Percentiles rank a stretch among this genome's conserved stretches.
These are phyloP conservation scores for Rhizopogon roseolus DNA, from an alignment of 768 basidiomycete species.

Conservation along the genomic window DNA sequence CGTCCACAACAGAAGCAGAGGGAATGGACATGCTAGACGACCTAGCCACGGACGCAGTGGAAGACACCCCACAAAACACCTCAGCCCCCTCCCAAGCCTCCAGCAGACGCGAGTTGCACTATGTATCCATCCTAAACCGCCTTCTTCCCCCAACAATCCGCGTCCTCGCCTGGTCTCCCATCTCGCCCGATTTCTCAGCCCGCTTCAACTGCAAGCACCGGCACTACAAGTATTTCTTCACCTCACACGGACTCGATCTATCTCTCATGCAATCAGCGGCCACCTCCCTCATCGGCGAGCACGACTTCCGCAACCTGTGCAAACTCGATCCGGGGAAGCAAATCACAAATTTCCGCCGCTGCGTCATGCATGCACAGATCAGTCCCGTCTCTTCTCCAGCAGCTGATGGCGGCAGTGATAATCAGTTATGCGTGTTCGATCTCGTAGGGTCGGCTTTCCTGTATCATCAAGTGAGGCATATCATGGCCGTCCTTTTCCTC, in stretches of 20 bases:
- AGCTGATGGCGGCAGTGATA: constrained; percentile 25
- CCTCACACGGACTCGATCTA: constrained; percentile 60
- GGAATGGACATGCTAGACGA: constrained; percentile 5
- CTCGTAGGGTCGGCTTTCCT: constrained; percentile 86
- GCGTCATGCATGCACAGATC: constrained; percentile 65
- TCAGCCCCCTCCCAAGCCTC: constrained; percentile 20
- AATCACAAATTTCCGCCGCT: constrained; percentile 71
- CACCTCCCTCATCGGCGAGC: constrained; percentile 68
- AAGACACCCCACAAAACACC: constrained; percentile 33
- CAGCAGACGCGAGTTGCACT: constrained; percentile 57
- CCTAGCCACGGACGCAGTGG: constrained; percentile 28
- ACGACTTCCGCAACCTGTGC: constrained; percentile 95
- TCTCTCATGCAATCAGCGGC: constrained; percentile 75
- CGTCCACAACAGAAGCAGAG: constrained; percentile 5
- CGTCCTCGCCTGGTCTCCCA: constrained; percentile 91
- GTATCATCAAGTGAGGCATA: constrained; percentile 94
- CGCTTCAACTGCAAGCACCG: constrained; percentile 82
- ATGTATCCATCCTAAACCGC: constrained; percentile 77
- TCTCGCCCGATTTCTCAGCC: constrained; percentile 73
- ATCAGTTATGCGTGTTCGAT: constrained; percentile 63
- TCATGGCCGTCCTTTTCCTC: constrained; percentile 68
- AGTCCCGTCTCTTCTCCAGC: constrained; percentile 28
- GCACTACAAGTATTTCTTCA: constrained; percentile 99
- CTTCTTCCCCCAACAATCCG: constrained; percentile 71
- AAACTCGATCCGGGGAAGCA: constrained; percentile 92